Evolutionary conservation across 768 basidiomycete species (phyloP), one percentile per base, ranked within the genome.

Genomic region (Calocybe cyanea): DNA sequence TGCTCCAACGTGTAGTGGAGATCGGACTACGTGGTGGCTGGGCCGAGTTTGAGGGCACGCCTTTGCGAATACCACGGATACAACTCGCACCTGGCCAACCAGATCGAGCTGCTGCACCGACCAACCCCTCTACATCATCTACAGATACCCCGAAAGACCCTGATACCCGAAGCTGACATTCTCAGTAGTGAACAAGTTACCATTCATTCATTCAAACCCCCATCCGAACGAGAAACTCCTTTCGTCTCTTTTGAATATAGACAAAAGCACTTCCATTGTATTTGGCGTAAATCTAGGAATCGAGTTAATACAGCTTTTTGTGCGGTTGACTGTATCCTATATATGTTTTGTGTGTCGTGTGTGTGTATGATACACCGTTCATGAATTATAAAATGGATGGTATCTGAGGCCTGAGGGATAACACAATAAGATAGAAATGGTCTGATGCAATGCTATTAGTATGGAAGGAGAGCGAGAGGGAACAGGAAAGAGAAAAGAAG

Each of bases 1-100:
- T 87, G 38, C 63, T 89, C 32, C 73, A 83, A 41, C 74, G 81
- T 15, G 66, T 90, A 7, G 80, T 89, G 7, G 82, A 86, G 41
- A 80, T 85, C 43, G 83, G 84, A 1, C 52, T 83, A 38, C 69
- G 77, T 31, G 75, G 77, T 2, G 82, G 81, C 0, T 82, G 77
- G 81, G 74, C 75, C 18, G 83, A 85, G 53, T 75, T 85, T 50
- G 69, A 83, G 32, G 75, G 70, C 21, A 80, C 78, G 4, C 81
- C 83, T 3, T 52, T 87, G 35, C 67, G 67, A 39, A 41, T 51
- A 38, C 56, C 54, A 32, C 54, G 51, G 39, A 57, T 53, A 44
- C 51, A 56, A 15, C 20, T 45, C 2, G 32, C 46, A 10, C 14
- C 36, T 23, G 24, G 19, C 36, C 11, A 11, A 28, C 11, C 25